Conservation (phyloP, 805 yeast genomes). For the Starmerella floris region DNA sequence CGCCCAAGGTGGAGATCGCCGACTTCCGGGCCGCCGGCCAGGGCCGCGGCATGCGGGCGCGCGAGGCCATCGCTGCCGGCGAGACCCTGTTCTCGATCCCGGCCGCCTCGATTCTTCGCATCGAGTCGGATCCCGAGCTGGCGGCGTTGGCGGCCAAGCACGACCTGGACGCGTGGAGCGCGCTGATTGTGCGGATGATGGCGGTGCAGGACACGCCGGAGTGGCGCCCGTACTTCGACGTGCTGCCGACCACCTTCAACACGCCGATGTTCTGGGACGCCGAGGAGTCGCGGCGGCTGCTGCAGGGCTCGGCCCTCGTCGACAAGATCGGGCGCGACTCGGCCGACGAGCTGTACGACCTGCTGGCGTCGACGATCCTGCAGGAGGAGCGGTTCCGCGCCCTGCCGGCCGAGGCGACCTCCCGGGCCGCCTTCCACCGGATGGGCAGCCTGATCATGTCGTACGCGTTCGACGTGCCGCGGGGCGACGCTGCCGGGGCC, state of each 20-base stretch:
- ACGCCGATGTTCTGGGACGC: conserved; percentile 72
- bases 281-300: conserved; percentile 37
- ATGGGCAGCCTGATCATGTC: conserved; percentile 77
- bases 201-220: conserved; percentile 44
- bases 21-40: conserved; percentile 49
- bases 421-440: conserved; percentile 48
- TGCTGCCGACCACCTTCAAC: conserved; percentile 52
- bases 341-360: conserved; percentile 48
- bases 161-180: conserved; percentile 56
- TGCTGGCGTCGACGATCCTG: conserved; percentile 34
- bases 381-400: conserved; percentile 16
- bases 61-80: conserved; percentile 42
- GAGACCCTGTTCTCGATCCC: conserved; percentile 65
- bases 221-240: conserved; percentile 61
- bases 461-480: conserved; percentile 68
- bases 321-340: conserved; percentile 56
- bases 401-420: conserved; percentile 22
- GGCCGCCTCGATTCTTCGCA: conserved; percentile 40
- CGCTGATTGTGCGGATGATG: conserved; percentile 52
- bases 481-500: conserved; percentile 3
- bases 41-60: conserved; percentile 70
- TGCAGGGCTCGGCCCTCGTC: conserved; percentile 60
- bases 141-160: conserved; percentile 20
- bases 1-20: conserved; percentile 43
- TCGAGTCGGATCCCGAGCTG: conserved; percentile 33